phyloP scores from a whole-genome alignment of 495 filamentous ascomycete genomes.

The Barbatosphaeria neglecta region DNA sequence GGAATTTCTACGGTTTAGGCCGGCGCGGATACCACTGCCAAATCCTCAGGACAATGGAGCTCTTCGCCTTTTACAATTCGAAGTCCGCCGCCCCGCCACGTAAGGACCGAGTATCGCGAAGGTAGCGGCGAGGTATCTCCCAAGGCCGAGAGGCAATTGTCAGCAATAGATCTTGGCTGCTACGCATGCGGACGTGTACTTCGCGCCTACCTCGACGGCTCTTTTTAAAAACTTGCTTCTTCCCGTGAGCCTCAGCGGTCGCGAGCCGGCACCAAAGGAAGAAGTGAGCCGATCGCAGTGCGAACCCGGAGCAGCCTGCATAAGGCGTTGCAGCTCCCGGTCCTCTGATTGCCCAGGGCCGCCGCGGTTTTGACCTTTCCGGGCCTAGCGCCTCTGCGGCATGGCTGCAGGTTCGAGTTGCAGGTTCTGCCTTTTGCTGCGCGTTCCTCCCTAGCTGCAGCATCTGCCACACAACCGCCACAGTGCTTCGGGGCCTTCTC shows the following conservation, averaged over 20 bases:
- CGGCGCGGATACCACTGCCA: too few relatives aligned
- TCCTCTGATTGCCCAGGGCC: background rate
- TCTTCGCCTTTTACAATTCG: too few relatives aligned
- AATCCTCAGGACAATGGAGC: too few relatives aligned
- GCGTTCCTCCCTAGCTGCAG: background rate
- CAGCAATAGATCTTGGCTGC: background rate
- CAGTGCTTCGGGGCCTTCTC: background rate
- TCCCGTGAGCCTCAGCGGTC: background rate
- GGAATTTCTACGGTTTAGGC: too few relatives aligned
- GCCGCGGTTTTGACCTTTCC: background rate
- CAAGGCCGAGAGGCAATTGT: too few relatives aligned
- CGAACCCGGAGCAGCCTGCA: constrained; percentile 1
- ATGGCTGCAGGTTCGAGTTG: background rate
- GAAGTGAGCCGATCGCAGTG: background rate
- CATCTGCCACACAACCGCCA: too few relatives aligned
- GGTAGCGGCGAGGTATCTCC: too few relatives aligned
- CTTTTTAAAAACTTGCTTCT: background rate
- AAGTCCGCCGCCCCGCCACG: too few relatives aligned
- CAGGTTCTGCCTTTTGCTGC: background rate
- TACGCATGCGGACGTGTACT: background rate
- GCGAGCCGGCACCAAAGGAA: background rate
- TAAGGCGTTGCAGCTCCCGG: background rate
- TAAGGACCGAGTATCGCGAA: too few relatives aligned
- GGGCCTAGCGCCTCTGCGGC: background rate
- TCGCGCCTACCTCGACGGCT: background rate